Percentiles rank a stretch among this genome's conserved stretches.
These are phyloP conservation scores for Sutorius eximius DNA, from an alignment of 1,284 basidiomycete species.

Conservation along the genomic window DNA sequence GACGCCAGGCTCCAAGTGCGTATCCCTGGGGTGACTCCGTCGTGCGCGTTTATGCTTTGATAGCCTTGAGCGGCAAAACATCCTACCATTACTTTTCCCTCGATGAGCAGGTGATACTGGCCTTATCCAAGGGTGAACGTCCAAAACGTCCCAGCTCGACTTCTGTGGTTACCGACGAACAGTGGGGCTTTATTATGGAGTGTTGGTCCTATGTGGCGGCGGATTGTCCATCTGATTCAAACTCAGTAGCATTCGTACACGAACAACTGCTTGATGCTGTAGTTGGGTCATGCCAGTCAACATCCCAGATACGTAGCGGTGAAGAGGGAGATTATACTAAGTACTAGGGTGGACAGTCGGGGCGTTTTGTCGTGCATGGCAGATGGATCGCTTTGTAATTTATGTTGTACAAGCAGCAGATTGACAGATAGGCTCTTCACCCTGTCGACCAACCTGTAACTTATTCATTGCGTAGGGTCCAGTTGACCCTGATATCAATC, in stretches of 20 bases:
- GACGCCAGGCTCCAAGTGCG: conserved; percentile 21
- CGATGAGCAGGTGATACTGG: conserved; percentile 20
- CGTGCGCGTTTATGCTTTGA: neutral
- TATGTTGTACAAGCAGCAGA: too few species aligned
- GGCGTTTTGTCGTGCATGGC: too few species aligned
- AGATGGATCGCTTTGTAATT: too few species aligned
- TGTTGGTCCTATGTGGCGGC: conserved; percentile 18
- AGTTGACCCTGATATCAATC: too few species aligned
- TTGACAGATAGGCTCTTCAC: too few species aligned
- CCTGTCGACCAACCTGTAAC: too few species aligned
- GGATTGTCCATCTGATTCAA: conserved; percentile 15
- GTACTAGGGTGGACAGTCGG: too few species aligned
- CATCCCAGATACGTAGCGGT: neutral
- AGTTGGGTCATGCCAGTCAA: neutral
- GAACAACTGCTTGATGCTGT: conserved; percentile 13
- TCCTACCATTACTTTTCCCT: conserved; percentile 23
- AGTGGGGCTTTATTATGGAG: conserved; percentile 22
- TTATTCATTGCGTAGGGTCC: too few species aligned
- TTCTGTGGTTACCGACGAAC: conserved; percentile 17
- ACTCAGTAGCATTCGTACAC: conserved; percentile 16
- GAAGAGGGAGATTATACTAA: neutral
- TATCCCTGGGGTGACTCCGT: too few species aligned
- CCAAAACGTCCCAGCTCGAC: conserved; percentile 23
- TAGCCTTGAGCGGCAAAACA: conserved; percentile 26
- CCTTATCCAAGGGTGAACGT: conserved; percentile 14